Evolutionary conservation across 1,139 yeast genomes (phyloP).

Genomic region (Hanseniaspora sp.): DNA sequence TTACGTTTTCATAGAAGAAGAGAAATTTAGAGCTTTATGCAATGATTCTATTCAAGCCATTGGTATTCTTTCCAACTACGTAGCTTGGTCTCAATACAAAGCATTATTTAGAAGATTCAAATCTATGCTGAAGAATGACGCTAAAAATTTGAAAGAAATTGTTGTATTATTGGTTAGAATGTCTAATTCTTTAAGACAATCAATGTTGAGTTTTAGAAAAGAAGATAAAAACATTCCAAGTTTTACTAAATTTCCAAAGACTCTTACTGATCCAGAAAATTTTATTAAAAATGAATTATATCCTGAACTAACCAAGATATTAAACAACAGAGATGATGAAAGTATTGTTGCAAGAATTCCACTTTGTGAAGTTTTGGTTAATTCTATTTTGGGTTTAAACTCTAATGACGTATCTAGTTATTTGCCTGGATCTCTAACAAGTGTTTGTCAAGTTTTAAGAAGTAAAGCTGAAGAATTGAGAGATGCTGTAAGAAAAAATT

Average conservation of each 20-base stretch:
- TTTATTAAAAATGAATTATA: conserved; percentile 50
- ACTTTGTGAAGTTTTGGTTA: conserved; percentile 70
- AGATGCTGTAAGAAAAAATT: conserved; percentile 70
- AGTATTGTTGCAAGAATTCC: conserved; percentile 68
- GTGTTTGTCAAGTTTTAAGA: conserved; percentile 76
- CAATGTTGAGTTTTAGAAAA: conserved; percentile 24
- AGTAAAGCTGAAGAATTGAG: conserved; percentile 80
- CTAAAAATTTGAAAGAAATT: conserved; percentile 45
- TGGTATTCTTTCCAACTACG: conserved; percentile 45
- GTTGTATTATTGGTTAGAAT: conserved; percentile 56
- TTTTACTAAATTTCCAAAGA: conserved; percentile 31
- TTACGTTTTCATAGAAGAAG: conserved; percentile 46
- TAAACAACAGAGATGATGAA: conserved; percentile 61
- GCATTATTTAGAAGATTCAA: conserved; percentile 66
- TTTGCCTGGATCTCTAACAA: conserved; percentile 73
- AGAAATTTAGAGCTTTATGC: conserved; percentile 56
- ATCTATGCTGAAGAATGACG: conserved; percentile 41
- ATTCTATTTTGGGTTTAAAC: conserved; percentile 53
- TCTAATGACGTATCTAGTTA: conserved; percentile 44
- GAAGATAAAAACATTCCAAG: conserved; percentile 17
- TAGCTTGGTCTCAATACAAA: conserved; percentile 72
- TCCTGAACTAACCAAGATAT: conserved; percentile 49
- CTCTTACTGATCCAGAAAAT: conserved; percentile 38
- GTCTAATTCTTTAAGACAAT: conserved; percentile 41
- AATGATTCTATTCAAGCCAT: conserved; percentile 62